phyloP scores from a whole-genome alignment of 345 rosid species.

The Camelina neglecta region DNA sequence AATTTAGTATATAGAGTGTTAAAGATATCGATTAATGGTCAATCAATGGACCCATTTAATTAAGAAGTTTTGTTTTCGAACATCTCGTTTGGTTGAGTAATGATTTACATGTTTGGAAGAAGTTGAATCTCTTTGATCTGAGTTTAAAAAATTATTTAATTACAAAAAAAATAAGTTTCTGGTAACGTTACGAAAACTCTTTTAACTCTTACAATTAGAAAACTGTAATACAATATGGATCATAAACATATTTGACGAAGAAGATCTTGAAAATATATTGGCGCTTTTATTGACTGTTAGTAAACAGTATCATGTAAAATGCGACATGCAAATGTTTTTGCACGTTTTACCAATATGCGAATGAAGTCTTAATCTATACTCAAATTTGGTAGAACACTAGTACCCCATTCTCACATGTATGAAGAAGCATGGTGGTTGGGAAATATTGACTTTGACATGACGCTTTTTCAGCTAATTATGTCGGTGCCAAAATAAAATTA shows the following conservation, averaged over 20 bases:
- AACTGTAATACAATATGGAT: neutral
- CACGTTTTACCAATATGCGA: conserved; percentile 5
- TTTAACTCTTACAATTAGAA: neutral
- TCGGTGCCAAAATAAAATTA: conserved; percentile 19
- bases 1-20: neutral
- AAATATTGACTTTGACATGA: conserved; percentile 33
- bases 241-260: no score
- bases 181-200: no score
- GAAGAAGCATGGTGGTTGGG: conserved; percentile 28
- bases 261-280: no score
- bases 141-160: neutral
- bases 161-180: neutral
- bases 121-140: neutral
- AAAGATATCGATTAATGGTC: conserved; percentile 15
- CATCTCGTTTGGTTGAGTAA: conserved; percentile 28
- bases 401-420: conserved; percentile 41
- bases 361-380: conserved; percentile 34
- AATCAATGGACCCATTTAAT: conserved; percentile 7
- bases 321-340: neutral
- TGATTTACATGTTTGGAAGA: neutral
- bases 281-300: neutral
- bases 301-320: conserved; percentile 13
- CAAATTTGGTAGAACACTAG: conserved; percentile 37
- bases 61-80: conserved; percentile 14
- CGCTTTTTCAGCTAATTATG: conserved; percentile 29